phyloP scores from a whole-genome alignment of 768 basidiomycete species.

The Aureoboletus auriporus region DNA sequence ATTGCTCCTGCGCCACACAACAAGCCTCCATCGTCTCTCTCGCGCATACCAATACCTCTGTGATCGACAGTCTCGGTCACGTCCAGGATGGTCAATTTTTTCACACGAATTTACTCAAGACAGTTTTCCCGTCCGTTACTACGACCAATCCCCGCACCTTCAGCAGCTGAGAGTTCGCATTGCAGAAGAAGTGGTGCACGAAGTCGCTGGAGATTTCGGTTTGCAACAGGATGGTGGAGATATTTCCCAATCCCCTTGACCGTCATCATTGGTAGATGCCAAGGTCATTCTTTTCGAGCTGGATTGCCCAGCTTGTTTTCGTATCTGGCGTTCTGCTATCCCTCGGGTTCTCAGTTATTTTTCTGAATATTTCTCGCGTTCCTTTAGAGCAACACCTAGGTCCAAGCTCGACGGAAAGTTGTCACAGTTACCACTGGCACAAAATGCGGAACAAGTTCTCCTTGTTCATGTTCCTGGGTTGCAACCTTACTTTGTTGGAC shows the following conservation, averaged over 20 bases:
- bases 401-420: too few relatives aligned
- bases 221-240: conserved; percentile 6
- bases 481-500: not conserved
- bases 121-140: conserved; percentile 36
- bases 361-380: too few relatives aligned
- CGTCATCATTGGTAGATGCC: conserved; percentile 29
- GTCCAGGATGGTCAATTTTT: not conserved
- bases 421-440: too few relatives aligned
- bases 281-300: conserved; percentile 32
- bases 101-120: not conserved
- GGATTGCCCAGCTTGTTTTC: conserved; percentile 8
- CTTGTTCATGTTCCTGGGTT: conserved; percentile 25
- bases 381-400: too few relatives aligned
- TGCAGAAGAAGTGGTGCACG: conserved; percentile 13
- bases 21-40: not conserved
- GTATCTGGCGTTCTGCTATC: conserved; percentile 23
- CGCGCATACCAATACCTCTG: not conserved
- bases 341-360: conserved; percentile 18
- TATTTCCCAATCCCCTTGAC: conserved; percentile 33
- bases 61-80: conserved; percentile 21
- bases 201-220: conserved; percentile 10
- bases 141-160: conserved; percentile 18
- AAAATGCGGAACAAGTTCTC: not conserved
- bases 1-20: not conserved
- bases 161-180: conserved; percentile 27